Percentiles rank a stretch among this genome's conserved stretches.
These are phyloP conservation scores for Thelephora aurantiotincta DNA, from an alignment of 768 basidiomycete genomes.

Conservation along the genomic window DNA sequence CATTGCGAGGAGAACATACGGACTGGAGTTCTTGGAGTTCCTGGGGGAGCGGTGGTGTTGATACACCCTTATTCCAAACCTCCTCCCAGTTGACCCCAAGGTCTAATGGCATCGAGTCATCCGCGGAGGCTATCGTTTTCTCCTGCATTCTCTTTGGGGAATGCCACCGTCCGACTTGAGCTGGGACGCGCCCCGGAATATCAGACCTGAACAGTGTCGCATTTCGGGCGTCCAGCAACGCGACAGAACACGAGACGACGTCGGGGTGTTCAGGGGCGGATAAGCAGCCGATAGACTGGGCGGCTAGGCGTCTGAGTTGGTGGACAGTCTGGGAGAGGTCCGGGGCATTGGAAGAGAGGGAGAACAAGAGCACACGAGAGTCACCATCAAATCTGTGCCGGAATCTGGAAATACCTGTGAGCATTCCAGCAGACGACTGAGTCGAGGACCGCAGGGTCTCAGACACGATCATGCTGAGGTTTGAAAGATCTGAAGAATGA, in stretches of 20 bases:
- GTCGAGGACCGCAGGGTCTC: too few species aligned
- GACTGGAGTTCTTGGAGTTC: conserved; percentile 26
- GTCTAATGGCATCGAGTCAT: conserved; percentile 1
- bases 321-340: conserved; percentile 20
- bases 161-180: conserved; percentile 65
- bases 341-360: conserved; percentile 31
- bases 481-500: too few species aligned
- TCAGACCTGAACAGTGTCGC: conserved; percentile 46
- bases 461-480: too few species aligned
- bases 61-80: conserved; percentile 27
- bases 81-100: conserved; percentile 33
- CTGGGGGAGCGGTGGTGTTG: conserved; percentile 19
- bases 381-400: too few species aligned
- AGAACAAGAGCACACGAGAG: conserved; percentile 24
- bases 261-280: conserved; percentile 22
- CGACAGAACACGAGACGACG: conserved; percentile 40
- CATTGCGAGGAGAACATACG: conserved; percentile 7
- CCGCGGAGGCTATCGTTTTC: conserved; percentile 2
- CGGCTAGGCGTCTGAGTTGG: conserved; percentile 11
- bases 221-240: conserved; percentile 28
- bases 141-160: conserved; percentile 31
- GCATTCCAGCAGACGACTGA: too few species aligned
- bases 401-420: too few species aligned
- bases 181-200: conserved; percentile 39
- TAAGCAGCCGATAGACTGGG: conserved; percentile 44